A percentile compares a stretch with the other conserved stretches of the same genome.
These are phyloP conservation scores for Centaurea solstitialis DNA, from an alignment of 129 eudicot genomes.

Conservation along the genomic window DNA sequence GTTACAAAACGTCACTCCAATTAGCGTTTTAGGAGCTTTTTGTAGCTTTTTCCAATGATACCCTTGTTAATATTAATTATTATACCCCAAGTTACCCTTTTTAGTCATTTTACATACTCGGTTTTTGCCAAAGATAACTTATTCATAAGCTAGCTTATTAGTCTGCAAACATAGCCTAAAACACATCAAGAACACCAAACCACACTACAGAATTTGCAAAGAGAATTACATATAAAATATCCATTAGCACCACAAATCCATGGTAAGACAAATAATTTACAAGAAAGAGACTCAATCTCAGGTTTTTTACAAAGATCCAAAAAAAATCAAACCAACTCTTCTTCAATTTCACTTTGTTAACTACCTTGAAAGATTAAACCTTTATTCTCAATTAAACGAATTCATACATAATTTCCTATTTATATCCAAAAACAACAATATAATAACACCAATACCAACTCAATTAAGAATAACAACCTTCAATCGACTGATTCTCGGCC, in stretches of 20 bases:
- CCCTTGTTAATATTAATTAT: no score
- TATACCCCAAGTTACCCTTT: no score
- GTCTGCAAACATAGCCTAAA: no score
- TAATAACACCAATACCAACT: not conserved
- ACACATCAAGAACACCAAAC: not conserved
- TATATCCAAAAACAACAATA: not conserved
- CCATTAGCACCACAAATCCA: not conserved
- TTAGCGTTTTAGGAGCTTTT: no score
- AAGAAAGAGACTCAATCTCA: not conserved
- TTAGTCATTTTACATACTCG: no score
- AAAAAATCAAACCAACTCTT: not conserved
- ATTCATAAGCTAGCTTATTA: no score
- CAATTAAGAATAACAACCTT: conserved; percentile 36
- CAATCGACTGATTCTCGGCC: conserved; percentile 25
- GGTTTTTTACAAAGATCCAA: not conserved
- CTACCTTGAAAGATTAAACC: not conserved
- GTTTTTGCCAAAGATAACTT: no score
- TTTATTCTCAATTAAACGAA: not conserved
- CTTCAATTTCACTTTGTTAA: conserved; percentile 1
- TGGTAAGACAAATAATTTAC: not conserved
- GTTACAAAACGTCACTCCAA: no score
- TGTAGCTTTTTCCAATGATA: no score
- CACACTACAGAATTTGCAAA: no score
- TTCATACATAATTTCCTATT: not conserved
- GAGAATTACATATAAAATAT: not conserved